Evolutionary conservation across 805 yeast species (phyloP), one percentile per base, ranked within the genome.

Genomic region (Sugiyamaella qingdaonensis): DNA sequence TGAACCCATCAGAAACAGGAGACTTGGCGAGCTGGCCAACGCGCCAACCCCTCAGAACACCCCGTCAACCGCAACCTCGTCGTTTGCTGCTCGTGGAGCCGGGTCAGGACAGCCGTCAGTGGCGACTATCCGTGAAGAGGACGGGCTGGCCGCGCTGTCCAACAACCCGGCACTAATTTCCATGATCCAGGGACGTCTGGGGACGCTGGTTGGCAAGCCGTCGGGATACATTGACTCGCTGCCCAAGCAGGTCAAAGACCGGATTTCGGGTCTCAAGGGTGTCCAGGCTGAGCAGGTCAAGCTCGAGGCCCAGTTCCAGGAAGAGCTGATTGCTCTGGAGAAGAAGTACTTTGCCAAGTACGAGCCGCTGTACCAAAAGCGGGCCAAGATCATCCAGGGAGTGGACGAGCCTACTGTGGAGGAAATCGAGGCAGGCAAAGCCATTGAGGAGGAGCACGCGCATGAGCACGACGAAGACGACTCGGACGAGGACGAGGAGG

Each of bases 41-140:
- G 98, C 99, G 5, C 99, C 99, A 44, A 94, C 99, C 0, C 99
- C 99, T 4, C 99, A 94, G 68, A 94, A 94, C 77, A 94, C 99
- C 1, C 99, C 99, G 13, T 88, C 98, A 2, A 83, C 92, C 34
- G 87, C 85, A 35, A 83, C 82, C 56, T 84, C 91, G 19, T 87
- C 83, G 66, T 73, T 89, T 61, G 68, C 67, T 68, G 82, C 79
- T 66, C 74, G 78, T 52, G 68, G 66, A 31, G 56, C 61, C 67
- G 41, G 48, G 10, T 51, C 49, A 16, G 49, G 69, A 70, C 63
- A 61, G 58, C 69, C 76, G 36, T 59, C 69, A 52, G 74, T 83
- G 48, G 82, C 88, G 49, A 88, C 96, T 43, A 88, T 88, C 65
- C 78, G 77, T 59, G 96, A 90, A 67, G 86, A 81, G 59, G 85